phyloP scores from a whole-genome alignment of 1,139 yeast species.

The Geotrichum cucujoidarum region DNA sequence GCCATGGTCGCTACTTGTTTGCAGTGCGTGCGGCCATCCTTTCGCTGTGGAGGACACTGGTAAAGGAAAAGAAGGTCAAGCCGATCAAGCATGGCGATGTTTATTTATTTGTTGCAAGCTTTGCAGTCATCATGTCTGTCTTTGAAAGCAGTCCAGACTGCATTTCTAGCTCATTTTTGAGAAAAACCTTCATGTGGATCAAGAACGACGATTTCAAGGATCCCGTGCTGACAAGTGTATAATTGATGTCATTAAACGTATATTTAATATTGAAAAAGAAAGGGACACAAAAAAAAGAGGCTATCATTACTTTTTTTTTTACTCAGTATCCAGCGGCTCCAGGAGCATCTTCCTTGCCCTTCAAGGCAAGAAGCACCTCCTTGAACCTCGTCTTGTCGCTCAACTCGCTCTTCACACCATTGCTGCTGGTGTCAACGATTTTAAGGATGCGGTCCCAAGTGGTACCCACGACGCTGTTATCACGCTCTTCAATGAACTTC shows the following conservation, averaged over 20 bases:
- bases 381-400: conserved; percentile 71
- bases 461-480: conserved; percentile 63
- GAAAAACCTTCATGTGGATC: conserved; percentile 35
- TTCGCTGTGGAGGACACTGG: conserved; percentile 37
- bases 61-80: conserved; percentile 27
- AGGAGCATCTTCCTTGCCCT: conserved; percentile 68
- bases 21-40: conserved; percentile 37
- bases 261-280: not conserved
- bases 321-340: conserved; percentile 55
- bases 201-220: conserved; percentile 31
- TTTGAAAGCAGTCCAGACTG: conserved; percentile 35
- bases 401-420: conserved; percentile 42
- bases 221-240: conserved; percentile 19
- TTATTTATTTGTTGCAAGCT: conserved; percentile 32
- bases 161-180: conserved; percentile 32
- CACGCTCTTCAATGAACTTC: conserved; percentile 68
- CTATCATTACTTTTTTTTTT: not conserved
- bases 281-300: not conserved
- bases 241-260: not conserved
- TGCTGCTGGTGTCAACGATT: conserved; percentile 45
- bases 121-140: conserved; percentile 35
- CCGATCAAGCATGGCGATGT: conserved; percentile 34
- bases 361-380: conserved; percentile 57
- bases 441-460: conserved; percentile 82
- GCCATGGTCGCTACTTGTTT: conserved; percentile 36